These are phyloP conservation scores for Stipa capillata DNA, from an alignment of 176 grass and related monocot species.

Conservation along the genomic window DNA sequence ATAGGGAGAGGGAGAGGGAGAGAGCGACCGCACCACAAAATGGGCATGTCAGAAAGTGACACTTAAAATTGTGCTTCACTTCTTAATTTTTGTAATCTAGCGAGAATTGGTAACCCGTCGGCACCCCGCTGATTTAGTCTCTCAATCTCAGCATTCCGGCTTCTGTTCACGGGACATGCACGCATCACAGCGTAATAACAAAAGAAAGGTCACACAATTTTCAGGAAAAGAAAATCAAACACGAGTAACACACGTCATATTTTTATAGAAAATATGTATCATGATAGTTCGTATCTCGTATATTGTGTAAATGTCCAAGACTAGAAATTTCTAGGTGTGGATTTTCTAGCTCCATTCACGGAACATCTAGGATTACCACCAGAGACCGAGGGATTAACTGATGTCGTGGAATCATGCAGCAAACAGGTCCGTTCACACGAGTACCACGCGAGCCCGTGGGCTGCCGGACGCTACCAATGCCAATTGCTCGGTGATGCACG, in stretches of 20 bases:
- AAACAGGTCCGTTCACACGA: background rate
- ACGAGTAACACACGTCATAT: too few species aligned
- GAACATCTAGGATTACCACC: too few species aligned
- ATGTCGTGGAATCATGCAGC: background rate
- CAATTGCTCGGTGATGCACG: background rate
- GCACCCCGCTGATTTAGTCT: background rate
- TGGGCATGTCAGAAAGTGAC: background rate
- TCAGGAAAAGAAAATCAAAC: background rate
- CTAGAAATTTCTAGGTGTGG: too few species aligned
- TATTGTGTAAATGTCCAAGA: too few species aligned
- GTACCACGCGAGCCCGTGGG: too few species aligned
- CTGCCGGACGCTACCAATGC: background rate
- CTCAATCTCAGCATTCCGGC: background rate
- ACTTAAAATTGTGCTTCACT: background rate
- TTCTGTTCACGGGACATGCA: too few species aligned
- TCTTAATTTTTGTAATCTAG: background rate
- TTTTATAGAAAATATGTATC: too few species aligned
- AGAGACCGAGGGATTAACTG: background rate
- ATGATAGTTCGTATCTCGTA: too few species aligned
- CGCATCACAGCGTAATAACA: too few species aligned
- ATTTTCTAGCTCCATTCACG: background rate
- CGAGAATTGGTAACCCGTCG: too few species aligned
- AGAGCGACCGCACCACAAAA: background rate
- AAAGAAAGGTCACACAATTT: too few species aligned
- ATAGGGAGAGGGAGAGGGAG: background rate